These are phyloP conservation scores for Citrus medica DNA, from an alignment of 345 rosid genomes.

Conservation along the genomic window DNA sequence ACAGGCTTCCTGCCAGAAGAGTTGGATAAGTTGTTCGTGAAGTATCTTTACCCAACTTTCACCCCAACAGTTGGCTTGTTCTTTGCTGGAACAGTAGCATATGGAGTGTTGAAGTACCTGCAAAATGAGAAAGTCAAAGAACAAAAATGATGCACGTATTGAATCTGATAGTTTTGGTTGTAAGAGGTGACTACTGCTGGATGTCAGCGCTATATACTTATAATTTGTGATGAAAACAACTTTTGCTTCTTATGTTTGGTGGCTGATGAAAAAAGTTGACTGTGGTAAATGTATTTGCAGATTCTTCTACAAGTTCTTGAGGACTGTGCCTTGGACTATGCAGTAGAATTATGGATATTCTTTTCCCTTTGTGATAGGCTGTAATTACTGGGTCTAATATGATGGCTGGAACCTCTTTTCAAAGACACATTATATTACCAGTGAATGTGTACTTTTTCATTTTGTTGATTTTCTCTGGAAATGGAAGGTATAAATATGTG, in stretches of 20 bases:
- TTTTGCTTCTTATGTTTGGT: background rate
- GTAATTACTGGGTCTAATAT: background rate
- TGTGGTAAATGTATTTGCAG: background rate
- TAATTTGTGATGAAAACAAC: background rate
- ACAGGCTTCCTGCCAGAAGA: slow-evolving; percentile 87
- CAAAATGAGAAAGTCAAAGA: slow-evolving; percentile 71
- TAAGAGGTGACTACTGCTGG: background rate
- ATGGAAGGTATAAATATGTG: background rate
- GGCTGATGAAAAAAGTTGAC: background rate
- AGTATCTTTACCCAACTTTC: slow-evolving; percentile 80
- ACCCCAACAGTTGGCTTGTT: slow-evolving; percentile 76
- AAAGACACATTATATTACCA: background rate
- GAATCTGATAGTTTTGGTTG: slow-evolving; percentile 10
- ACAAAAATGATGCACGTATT: slow-evolving; percentile 33
- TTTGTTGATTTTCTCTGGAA: background rate
- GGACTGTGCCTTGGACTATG: background rate
- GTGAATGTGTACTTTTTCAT: background rate
- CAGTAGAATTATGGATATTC: background rate
- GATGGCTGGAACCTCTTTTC: background rate
- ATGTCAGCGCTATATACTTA: background rate
- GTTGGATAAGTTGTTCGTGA: slow-evolving; percentile 74
- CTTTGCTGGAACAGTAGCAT: slow-evolving; percentile 71
- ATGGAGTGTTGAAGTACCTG: slow-evolving; percentile 75
- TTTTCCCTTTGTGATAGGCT: background rate
- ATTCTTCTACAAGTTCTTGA: background rate